Base-by-base conservation (phyloP, 495 filamentous ascomycete species). In the Staphylotrichum longicolle region DNA sequence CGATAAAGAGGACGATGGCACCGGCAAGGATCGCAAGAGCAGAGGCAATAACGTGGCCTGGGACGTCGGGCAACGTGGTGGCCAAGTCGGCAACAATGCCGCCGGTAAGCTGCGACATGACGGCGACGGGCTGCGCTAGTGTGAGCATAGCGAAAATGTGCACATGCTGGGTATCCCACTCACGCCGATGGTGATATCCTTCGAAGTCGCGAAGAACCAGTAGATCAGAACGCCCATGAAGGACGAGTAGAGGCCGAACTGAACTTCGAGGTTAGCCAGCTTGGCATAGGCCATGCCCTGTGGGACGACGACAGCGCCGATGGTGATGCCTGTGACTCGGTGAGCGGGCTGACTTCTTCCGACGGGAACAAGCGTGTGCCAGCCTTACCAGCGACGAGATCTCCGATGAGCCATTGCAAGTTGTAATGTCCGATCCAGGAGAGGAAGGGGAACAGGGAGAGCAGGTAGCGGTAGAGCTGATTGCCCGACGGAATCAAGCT, bases 191-290 rank as follows among this genome's bases (percentile, higher is more conserved):
- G 94, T 98, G 70, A 98, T 98, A 74, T 98, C 94, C 70, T 98
- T 98, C 0, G 95, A 98, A 2, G 94, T 98, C 2, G 94, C 94
- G 67, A 98, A 98, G 73, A 98, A 95, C 94, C 94, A 98, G 66
- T 99, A 99, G 52, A 96, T 73, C 62, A 97, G 71, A 4, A 98
- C 93, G 33, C 94, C 94, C 88, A 98, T 96, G 68, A 99, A 99
- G 0, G 93, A 97, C 1, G 93, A 94, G 71, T 99, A 99, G 0
- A 99, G 78, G 54, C 94, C 94, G 68, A 84, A 99, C 69, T 99
- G 80, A 3, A 88, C 84, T 0, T 80, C 77, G 27, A 99, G 80
- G 46, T 85, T 78, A 7, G 94, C 94, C 45, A 99, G 78, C 64
- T 87, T 82, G 32, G 94, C 93, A 74, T 99, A 99, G 3, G 95